Evolutionary conservation across 2,329 filamentous ascomycete species (phyloP).

Genomic region (Neophaeococcomyces aloes): DNA sequence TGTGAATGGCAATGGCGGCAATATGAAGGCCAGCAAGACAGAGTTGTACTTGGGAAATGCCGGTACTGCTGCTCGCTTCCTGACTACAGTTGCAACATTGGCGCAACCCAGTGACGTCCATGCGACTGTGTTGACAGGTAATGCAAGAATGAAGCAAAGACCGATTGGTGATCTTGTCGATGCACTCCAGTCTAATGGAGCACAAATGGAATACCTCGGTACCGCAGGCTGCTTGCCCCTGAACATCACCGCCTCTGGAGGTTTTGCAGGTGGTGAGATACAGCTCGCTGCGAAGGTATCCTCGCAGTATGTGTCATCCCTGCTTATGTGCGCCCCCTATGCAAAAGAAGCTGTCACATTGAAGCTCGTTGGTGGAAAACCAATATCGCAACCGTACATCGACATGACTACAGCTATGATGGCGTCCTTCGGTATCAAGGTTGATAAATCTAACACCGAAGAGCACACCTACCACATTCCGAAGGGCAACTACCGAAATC

Average conservation of each 20-base stretch:
- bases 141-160: slow-evolving; percentile 88
- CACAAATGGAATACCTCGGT: slow-evolving; percentile 77
- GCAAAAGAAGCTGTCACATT: slow-evolving; percentile 88
- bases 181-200: slow-evolving; percentile 74
- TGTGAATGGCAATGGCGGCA: slow-evolving; percentile 82
- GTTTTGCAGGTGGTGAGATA: slow-evolving; percentile 76
- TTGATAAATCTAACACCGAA: slow-evolving; percentile 64
- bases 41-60: slow-evolving; percentile 92
- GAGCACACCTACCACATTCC: slow-evolving; percentile 91
- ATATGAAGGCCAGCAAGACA: slow-evolving; percentile 61
- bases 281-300: slow-evolving; percentile 90
- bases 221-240: slow-evolving; percentile 75
- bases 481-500: slow-evolving; percentile 70
- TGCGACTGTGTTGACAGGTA: slow-evolving; percentile 78
- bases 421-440: slow-evolving; percentile 75
- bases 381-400: slow-evolving; percentile 93
- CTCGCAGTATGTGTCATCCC: slow-evolving; percentile 96
- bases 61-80: slow-evolving; percentile 86
- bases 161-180: slow-evolving; percentile 91
- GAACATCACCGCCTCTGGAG: slow-evolving; percentile 68
- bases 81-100: slow-evolving; percentile 82
- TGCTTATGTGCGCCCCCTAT: slow-evolving; percentile 94
- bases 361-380: slow-evolving; percentile 85
- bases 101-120: slow-evolving; percentile 54
- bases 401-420: slow-evolving; percentile 99